These are phyloP conservation scores for Blastobotrys robertii DNA, from an alignment of 805 yeast species.

Conservation along the genomic window DNA sequence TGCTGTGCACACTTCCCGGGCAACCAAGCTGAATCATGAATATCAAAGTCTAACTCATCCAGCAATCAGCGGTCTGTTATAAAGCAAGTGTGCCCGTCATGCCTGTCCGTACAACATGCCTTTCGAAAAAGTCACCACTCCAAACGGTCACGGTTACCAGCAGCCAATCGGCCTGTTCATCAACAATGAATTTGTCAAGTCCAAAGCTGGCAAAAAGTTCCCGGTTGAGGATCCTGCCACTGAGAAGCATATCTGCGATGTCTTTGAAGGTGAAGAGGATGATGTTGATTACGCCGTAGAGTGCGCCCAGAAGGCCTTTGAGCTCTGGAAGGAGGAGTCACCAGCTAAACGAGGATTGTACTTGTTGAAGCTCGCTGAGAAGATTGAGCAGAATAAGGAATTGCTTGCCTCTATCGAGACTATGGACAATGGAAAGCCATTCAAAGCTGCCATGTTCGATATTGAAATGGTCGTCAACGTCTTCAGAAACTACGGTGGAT, in stretches of 20 bases:
- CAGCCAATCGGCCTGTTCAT: conserved; percentile 88
- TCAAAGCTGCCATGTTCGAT: conserved; percentile 36
- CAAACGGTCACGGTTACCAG: conserved; percentile 54
- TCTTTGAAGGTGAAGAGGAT: conserved; percentile 60
- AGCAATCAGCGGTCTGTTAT: too few species aligned
- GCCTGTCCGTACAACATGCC: too few species aligned
- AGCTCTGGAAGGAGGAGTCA: conserved; percentile 54
- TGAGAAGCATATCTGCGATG: conserved; percentile 48
- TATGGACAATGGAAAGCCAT: conserved; percentile 80
- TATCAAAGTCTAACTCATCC: too few species aligned
- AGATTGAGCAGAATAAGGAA: conserved; percentile 63
- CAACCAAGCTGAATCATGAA: too few species aligned
- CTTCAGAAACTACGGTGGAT: conserved; percentile 59
- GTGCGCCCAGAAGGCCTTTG: conserved; percentile 71
- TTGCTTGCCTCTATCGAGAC: conserved; percentile 72
- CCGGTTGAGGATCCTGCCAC: conserved; percentile 31
- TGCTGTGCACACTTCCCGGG: neutral
- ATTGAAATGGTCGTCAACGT: conserved; percentile 46
- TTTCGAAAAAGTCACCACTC: conserved; percentile 36
- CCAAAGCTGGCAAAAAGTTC: conserved; percentile 45
- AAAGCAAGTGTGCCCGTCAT: too few species aligned
- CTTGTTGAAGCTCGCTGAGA: conserved; percentile 62
- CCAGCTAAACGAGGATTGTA: conserved; percentile 58
- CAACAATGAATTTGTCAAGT: conserved; percentile 64
- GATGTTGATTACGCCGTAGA: conserved; percentile 74